These are phyloP conservation scores for Urochloa ruziziensis DNA, from an alignment of 176 grass and related monocot genomes.

Conservation along the genomic window DNA sequence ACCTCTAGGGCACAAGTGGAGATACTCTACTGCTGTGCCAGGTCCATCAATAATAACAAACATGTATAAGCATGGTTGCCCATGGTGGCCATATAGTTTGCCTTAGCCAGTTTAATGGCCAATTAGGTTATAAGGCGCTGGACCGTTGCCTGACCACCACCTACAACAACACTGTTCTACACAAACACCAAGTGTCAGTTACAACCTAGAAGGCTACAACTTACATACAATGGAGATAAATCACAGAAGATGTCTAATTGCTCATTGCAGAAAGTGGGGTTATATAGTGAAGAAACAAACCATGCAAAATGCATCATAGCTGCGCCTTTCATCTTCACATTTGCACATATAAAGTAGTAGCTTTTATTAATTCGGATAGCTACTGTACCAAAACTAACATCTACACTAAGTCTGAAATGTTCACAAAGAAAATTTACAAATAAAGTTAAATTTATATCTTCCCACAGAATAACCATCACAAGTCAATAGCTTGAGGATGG, in stretches of 20 bases:
- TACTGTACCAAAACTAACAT: not conserved
- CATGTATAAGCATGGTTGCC: not conserved
- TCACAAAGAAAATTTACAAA: not conserved
- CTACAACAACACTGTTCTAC: not conserved
- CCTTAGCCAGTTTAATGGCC: no score
- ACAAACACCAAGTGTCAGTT: not conserved
- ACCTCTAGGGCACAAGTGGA: not conserved
- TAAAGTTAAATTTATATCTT: not conserved
- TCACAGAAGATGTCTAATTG: not conserved
- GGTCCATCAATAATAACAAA: not conserved
- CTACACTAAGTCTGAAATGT: not conserved
- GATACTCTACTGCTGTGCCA: not conserved
- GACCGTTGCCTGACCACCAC: not conserved
- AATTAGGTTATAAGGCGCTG: no score
- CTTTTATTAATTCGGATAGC: not conserved
- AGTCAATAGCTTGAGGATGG: not conserved
- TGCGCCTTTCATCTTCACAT: not conserved
- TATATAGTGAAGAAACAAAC: not conserved
- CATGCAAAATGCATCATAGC: not conserved
- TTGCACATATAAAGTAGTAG: not conserved
- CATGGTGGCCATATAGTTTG: not conserved
- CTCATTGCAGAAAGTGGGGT: constrained; percentile 14
- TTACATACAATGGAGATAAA: not conserved
- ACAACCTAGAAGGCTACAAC: not conserved
- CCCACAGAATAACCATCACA: not conserved